A percentile compares a stretch with the other conserved stretches of the same genome.
Evolutionary conservation across 169 alveolate species (phyloP).

Genomic region (Plasmodium sp.): DNA sequence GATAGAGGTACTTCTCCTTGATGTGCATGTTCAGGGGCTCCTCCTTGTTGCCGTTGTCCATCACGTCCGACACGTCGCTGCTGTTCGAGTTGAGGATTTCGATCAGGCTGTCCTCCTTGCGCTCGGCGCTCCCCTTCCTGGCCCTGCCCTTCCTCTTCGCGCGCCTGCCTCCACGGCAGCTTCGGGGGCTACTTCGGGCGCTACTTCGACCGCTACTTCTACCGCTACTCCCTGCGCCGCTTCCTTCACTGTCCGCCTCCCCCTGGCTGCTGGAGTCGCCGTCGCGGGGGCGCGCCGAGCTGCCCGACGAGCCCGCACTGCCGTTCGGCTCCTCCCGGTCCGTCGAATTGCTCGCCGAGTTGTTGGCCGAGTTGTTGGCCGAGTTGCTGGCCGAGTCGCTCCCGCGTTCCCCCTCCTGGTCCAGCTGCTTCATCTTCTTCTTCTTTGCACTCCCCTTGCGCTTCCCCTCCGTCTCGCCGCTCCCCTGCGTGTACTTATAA

Average conservation of each 20-base stretch:
- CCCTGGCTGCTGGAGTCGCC: not conserved
- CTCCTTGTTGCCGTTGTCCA: slow-evolving; percentile 27
- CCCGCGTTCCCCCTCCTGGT: not conserved
- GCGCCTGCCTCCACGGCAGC: not conserved
- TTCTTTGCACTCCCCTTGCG: not conserved
- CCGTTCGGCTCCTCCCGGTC: not conserved
- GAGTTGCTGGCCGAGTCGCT: not conserved
- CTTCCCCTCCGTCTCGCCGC: not conserved
- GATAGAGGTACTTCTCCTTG: slow-evolving; percentile 52
- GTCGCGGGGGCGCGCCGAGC: not conserved
- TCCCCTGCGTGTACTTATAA: not conserved
- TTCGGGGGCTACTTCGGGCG: not conserved
- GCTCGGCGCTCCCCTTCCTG: not conserved
- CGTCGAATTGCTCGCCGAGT: not conserved
- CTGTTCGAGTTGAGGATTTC: slow-evolving; percentile 53
- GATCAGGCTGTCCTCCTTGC: slow-evolving; percentile 23
- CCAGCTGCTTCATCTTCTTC: not conserved
- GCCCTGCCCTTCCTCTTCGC: not conserved
- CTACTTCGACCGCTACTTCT: not conserved
- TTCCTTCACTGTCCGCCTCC: not conserved
- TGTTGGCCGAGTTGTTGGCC: not conserved
- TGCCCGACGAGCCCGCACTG: not conserved
- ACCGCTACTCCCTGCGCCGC: not conserved
- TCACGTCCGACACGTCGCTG: slow-evolving; percentile 42
- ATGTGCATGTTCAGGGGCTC: slow-evolving; percentile 45